Evolutionary conservation across 352 stramenopile genomes (phyloP).

Genomic region (Pythium scleroteichum): DNA sequence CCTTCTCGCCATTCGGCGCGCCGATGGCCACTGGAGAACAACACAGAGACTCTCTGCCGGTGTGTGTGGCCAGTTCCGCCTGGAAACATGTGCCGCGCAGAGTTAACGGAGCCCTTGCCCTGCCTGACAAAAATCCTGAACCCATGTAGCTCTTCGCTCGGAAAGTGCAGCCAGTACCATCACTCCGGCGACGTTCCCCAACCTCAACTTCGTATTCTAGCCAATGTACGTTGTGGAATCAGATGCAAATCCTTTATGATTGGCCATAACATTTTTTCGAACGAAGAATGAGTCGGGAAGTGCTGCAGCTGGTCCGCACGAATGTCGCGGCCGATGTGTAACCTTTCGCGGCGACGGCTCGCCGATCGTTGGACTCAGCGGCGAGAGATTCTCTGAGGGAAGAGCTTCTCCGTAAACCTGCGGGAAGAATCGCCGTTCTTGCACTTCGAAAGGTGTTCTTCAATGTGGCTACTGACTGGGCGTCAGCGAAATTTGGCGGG

Average conservation of each 20-base stretch:
- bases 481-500: too few relatives aligned
- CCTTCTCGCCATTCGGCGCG: background rate
- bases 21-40: background rate
- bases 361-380: background rate
- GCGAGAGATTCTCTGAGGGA: background rate
- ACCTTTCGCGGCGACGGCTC: background rate
- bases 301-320: background rate
- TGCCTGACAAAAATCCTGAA: slow-evolving; percentile 1
- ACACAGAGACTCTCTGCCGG: slow-evolving; percentile 1
- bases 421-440: background rate
- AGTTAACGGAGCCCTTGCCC: background rate
- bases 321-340: background rate
- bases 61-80: slow-evolving; percentile 1
- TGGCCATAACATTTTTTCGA: background rate
- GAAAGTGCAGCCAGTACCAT: slow-evolving; percentile 17
- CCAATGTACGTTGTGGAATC: background rate
- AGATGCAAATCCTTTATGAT: background rate
- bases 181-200: slow-evolving; percentile 7
- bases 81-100: slow-evolving; percentile 5
- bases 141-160: slow-evolving; percentile 5
- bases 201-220: background rate
- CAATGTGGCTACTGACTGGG: too few relatives aligned
- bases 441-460: too few relatives aligned
- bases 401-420: background rate
- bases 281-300: background rate